These are phyloP conservation scores for Fusarium sp. DNA, from an alignment of 2,329 filamentous ascomycete genomes.

Conservation along the genomic window DNA sequence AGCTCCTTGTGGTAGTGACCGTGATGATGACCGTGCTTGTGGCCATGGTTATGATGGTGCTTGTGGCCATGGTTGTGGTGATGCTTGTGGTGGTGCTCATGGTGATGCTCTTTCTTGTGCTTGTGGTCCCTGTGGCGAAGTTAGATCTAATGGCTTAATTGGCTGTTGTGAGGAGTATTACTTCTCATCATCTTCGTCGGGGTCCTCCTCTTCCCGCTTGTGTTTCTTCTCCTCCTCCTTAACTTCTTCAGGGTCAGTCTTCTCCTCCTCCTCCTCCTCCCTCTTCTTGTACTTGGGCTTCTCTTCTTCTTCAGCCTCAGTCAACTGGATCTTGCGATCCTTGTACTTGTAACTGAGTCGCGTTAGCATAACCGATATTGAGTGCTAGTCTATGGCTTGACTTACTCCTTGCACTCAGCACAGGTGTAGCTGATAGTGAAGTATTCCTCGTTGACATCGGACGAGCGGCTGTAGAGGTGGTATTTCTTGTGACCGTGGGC, in stretches of 20 bases:
- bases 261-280: neutral
- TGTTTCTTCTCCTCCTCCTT: neutral
- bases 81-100: constrained; percentile 13
- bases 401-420: constrained; percentile 45
- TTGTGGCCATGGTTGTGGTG: constrained; percentile 6
- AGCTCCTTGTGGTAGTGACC: constrained; percentile 6
- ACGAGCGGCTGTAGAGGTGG: constrained; percentile 44
- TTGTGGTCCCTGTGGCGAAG: neutral
- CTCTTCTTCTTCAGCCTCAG: constrained; percentile 3
- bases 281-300: constrained; percentile 2
- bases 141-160: neutral
- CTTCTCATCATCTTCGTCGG: constrained; percentile 9
- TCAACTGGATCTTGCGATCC: constrained; percentile 29
- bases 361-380: neutral
- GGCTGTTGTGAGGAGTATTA: neutral
- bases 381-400: neutral
- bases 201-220: neutral
- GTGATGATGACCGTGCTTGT: constrained; percentile 1
- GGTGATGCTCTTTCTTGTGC: constrained; percentile 4
- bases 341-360: constrained; percentile 18
- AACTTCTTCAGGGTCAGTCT: neutral
- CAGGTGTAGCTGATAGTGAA: constrained; percentile 49
- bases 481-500: constrained; percentile 42
- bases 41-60: constrained; percentile 1
- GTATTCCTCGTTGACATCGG: constrained; percentile 42